Evolutionary conservation across 1,139 yeast genomes (phyloP).

Genomic region (Candida pseudoviswanathii): DNA sequence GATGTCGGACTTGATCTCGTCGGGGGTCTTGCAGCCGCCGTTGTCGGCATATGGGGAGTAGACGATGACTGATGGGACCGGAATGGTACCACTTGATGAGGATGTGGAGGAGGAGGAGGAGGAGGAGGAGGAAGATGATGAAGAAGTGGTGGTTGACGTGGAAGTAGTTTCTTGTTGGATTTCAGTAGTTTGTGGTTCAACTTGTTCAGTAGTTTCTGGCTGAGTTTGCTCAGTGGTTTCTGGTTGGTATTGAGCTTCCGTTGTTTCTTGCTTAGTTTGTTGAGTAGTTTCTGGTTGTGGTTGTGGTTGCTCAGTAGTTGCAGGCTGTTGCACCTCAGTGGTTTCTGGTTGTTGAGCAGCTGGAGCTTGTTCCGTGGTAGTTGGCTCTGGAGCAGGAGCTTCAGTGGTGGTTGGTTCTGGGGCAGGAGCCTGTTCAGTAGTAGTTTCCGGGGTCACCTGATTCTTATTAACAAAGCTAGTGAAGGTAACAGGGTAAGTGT

Average conservation of each 20-base stretch:
- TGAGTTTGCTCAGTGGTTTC: constrained; percentile 5
- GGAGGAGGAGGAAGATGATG: not conserved
- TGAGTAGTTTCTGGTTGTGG: constrained; percentile 9
- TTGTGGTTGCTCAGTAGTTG: constrained; percentile 3
- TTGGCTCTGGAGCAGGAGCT: constrained; percentile 20
- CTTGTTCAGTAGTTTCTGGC: constrained; percentile 5
- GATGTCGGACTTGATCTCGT: constrained; percentile 61
- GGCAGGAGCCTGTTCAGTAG: constrained; percentile 26
- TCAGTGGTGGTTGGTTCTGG: constrained; percentile 10
- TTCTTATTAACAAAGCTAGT: constrained; percentile 17
- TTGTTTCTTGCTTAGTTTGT: constrained; percentile 9
- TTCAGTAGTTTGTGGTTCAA: constrained; percentile 8
- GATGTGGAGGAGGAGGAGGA: not conserved
- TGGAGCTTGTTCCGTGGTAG: constrained; percentile 14
- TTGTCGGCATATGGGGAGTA: constrained; percentile 81
- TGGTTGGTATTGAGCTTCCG: constrained; percentile 3
- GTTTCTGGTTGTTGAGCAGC: constrained; percentile 7
- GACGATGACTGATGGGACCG: constrained; percentile 59
- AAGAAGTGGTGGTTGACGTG: constrained; percentile 9
- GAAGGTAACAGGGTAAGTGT: constrained; percentile 28
- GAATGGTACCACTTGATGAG: constrained; percentile 17
- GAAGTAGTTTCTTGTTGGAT: constrained; percentile 9
- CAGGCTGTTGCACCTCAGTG: constrained; percentile 9
- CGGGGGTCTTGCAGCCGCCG: constrained; percentile 64
- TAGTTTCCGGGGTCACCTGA: constrained; percentile 11